Percentiles rank a stretch among this genome's conserved stretches.
These are phyloP conservation scores for Gossypium arboreum DNA, from an alignment of 345 rosid genomes.

Conservation along the genomic window DNA sequence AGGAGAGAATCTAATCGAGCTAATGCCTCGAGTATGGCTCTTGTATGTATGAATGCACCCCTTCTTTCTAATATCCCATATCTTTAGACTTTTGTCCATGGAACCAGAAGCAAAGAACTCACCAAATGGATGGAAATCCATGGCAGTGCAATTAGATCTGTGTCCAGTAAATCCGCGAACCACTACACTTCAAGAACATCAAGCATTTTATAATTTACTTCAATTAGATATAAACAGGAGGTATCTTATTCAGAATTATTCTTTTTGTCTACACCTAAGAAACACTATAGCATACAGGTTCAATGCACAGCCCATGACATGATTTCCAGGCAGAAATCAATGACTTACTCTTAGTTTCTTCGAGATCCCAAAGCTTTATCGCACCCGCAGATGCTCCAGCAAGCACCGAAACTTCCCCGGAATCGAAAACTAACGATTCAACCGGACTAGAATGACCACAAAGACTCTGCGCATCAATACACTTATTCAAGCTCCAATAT, in stretches of 20 bases:
- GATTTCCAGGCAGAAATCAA: conserved; percentile 10
- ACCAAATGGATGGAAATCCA: conserved; percentile 99
- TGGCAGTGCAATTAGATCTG: conserved; percentile 79
- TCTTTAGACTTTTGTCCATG: conserved; percentile 62
- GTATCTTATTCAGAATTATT: background rate
- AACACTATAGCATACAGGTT: background rate
- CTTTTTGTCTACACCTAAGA: background rate
- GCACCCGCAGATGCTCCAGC: conserved; percentile 72
- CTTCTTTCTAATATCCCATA: conserved; percentile 96
- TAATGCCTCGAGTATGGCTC: conserved; percentile 79
- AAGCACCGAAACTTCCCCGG: conserved; percentile 61
- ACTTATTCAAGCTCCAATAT: background rate
- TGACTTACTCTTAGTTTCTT: conserved; percentile 71
- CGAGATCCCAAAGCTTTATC: conserved; percentile 78
- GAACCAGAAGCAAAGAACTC: conserved; percentile 99
- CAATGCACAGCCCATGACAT: background rate
- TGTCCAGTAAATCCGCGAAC: conserved; percentile 97
- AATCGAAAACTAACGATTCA: conserved; percentile 59
- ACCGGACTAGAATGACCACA: conserved; percentile 70
- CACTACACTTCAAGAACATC: conserved; percentile 91
- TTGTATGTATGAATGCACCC: conserved; percentile 94
- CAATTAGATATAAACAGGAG: background rate
- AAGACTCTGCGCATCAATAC: conserved; percentile 45
- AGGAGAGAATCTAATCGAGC: conserved; percentile 82
- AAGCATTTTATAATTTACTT: conserved; percentile 36